Evolutionary conservation across 2,329 filamentous ascomycete species (phyloP).

Genomic region (Ambrosiella xylebori): DNA sequence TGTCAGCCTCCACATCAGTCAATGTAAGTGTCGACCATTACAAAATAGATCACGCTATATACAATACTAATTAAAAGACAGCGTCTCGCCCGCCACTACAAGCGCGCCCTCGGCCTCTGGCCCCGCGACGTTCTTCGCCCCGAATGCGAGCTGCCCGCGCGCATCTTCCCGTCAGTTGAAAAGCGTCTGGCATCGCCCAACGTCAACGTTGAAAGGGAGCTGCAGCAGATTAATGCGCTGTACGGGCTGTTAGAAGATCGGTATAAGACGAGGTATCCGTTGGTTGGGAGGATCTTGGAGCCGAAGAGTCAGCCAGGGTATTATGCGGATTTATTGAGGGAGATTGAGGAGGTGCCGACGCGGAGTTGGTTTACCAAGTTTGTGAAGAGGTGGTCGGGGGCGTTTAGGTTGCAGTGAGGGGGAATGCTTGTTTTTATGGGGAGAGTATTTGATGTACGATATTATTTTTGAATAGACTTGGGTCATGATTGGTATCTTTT

Average conservation of each 20-base stretch:
- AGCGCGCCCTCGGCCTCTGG: slow-evolving; percentile 38
- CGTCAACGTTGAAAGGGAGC: slow-evolving; percentile 1
- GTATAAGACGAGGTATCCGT: slow-evolving; percentile 26
- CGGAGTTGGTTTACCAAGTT: slow-evolving; percentile 36
- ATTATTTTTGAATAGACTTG: not conserved
- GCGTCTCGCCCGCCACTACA: slow-evolving; percentile 23
- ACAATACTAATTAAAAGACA: not conserved
- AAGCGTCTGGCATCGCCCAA: slow-evolving; percentile 16
- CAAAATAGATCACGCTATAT: too few species aligned
- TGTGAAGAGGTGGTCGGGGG: slow-evolving; percentile 37
- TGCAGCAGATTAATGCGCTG: slow-evolving; percentile 37
- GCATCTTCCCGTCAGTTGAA: slow-evolving; percentile 22
- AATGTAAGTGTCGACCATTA: too few species aligned
- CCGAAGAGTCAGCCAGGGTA: slow-evolving; percentile 48
- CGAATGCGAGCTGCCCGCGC: slow-evolving; percentile 42
- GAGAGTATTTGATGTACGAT: not conserved
- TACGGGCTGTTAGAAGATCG: slow-evolving; percentile 42
- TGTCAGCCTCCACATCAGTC: too few species aligned
- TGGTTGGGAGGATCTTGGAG: slow-evolving; percentile 24
- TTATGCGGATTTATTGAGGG: slow-evolving; percentile 41
- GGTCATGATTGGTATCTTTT: not conserved
- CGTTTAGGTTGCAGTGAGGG: slow-evolving; percentile 38
- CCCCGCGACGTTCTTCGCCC: slow-evolving; percentile 47
- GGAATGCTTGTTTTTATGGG: not conserved
- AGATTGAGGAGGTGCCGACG: slow-evolving; percentile 45